Base-by-base conservation (phyloP, 1,284 basidiomycete species). In the Schizophyllum amplum region DNA sequence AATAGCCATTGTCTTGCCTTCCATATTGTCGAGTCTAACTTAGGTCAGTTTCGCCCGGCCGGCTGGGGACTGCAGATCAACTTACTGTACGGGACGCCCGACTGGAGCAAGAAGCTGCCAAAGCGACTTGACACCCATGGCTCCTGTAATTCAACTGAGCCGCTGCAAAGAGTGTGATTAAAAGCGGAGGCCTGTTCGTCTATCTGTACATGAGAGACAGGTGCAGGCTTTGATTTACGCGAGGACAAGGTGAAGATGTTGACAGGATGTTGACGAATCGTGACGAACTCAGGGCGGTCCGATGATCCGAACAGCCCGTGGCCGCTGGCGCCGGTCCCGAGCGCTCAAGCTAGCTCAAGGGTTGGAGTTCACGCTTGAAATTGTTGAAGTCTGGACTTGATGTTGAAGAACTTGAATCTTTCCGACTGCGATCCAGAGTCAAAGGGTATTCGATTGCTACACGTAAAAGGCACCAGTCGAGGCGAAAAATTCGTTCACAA, bases 111-210 rank as follows among this genome's bases (percentile, higher is more conserved):
- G 76, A n/a, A 98, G 83, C 60, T 81, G 88, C 94, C 94, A 98
- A 60, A 97, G 77, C 47, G 92, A 94, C 72, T 96, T 95, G 57
- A 97, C 94, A 83, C 94, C 94, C 94, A 95, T 96, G 4, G 33
- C 22, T 50, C 24, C 9, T 50, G 48, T n/a, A n/a, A n/a, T n/a
- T n/a, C n/a, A n/a, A n/a, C n/a, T n/a, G n/a, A n/a, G n/a, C n/a
- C n/a, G n/a, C n/a, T n/a, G n/a, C n/a, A n/a, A n/a, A 42, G 33
- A 42, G 33, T 42, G 11, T 42, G 33, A 17, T 9, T 13, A 42
- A 2, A 42, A 42, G 17, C 13, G 33, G 33, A 42, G 33, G 33
- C 11, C 13, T 42, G 17, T 17, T 13, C 11, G 33, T 9, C 17
- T 17, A 42, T 17, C 33, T 17, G 17, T 42, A 42, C 33, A 42